Evolutionary conservation across 345 rosid genomes (phyloP), one percentile per base, ranked within the genome.

Genomic region (Moringa oleifera): DNA sequence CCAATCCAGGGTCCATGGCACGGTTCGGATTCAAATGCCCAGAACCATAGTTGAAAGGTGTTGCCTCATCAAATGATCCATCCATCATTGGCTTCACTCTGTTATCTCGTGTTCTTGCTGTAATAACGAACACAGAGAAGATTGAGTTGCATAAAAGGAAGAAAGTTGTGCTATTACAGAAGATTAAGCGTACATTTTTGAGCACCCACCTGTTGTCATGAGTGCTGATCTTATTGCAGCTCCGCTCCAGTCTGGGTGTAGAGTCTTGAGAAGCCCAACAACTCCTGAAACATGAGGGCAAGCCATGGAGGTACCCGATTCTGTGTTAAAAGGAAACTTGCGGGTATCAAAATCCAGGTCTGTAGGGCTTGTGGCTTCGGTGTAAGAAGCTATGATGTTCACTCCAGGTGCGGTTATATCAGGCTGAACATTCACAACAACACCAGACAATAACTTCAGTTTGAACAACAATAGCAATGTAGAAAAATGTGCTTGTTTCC

Each of bases 361-460:
- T 6, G 85, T 65, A 3, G 82, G 82, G 62, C 83, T 56, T 2
- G 10, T 18, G 2, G 70, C 85, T 70, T 64, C 85, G 0, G 61
- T 73, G 63, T 13, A 77, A 3, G 86, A 84, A 2, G 96, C 94
- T 70, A 91, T 68, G 60, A 91, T 64, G 58, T 81, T 65, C 54
- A 88, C 87, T 33, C 97, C 97, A 0, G 94, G 96, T 28, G 97
- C 97, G 1, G 94, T 88, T 22, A 91, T 75, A 62, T 90, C 97
- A 45, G 97, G 97, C 77, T 83, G 71, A 23, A 52, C 49, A 62
- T 17, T 9, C 2, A 16, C 24, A 25, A 41, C 47, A 1, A 5
- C 2, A 41, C 6, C 47, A 7, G 6, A 41, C 16, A 41, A 11
- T 41, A 7, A 41, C 12, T 4, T 9, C 36, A 45, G n/a, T n/a